phyloP scores from a whole-genome alignment of 495 filamentous ascomycete genomes.

The Jackrogersella minutella region DNA sequence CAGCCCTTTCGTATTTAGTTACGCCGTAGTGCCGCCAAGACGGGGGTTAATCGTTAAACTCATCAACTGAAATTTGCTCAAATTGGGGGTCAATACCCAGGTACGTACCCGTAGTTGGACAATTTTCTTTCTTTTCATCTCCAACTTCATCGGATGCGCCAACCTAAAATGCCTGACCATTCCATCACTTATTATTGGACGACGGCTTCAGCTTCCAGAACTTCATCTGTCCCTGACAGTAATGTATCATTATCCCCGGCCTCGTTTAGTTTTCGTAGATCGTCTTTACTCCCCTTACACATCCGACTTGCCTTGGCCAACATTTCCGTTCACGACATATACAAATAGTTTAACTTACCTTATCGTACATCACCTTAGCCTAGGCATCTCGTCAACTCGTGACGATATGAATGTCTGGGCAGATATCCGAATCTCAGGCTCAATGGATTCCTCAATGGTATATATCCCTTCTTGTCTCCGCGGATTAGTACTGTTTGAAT shows the following conservation, averaged over 20 bases:
- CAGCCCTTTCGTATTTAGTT: constrained; percentile 32
- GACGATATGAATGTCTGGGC: not conserved
- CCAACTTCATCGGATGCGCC: constrained; percentile 24
- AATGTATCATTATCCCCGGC: constrained; percentile 5
- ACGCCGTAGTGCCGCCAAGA: constrained; percentile 37
- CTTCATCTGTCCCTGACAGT: constrained; percentile 38
- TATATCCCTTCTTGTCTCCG: constrained; percentile 22
- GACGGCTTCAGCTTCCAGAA: constrained; percentile 25
- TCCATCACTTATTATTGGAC: constrained; percentile 25
- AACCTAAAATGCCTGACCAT: constrained; percentile 32
- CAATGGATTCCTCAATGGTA: constrained; percentile 11
- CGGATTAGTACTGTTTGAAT: constrained; percentile 23
- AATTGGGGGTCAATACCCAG: constrained; percentile 17
- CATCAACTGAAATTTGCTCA: constrained; percentile 31
- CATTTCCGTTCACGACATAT: not conserved
- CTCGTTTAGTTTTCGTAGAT: constrained; percentile 34
- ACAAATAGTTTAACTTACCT: not conserved
- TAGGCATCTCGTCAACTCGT: constrained; percentile 11
- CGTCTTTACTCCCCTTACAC: constrained; percentile 21
- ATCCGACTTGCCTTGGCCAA: constrained; percentile 32
- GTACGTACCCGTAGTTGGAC: not conserved
- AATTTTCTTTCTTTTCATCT: constrained; percentile 15
- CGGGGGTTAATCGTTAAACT: constrained; percentile 22
- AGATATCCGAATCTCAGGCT: constrained; percentile 27
- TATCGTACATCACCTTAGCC: constrained; percentile 10